Conservation (phyloP, 495 filamentous ascomycete species). For the Penicillium daleae region DNA sequence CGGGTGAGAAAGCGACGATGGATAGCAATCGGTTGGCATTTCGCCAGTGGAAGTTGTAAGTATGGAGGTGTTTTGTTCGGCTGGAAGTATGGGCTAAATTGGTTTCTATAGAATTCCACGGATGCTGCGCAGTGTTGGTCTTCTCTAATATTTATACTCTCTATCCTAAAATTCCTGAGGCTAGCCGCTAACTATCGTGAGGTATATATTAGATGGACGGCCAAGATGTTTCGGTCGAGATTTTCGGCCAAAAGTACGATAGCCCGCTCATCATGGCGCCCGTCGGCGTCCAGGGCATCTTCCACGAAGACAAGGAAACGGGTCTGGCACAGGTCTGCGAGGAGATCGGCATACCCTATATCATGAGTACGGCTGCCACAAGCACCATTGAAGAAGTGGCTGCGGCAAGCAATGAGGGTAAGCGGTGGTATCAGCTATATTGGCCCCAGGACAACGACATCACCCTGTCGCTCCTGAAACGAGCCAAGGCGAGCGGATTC, state of each 20-base stretch:
- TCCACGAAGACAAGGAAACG: slow-evolving; percentile 58
- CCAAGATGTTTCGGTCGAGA: slow-evolving; percentile 56
- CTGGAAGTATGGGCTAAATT: slow-evolving; percentile 11
- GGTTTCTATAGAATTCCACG: slow-evolving; percentile 35
- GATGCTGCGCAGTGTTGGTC: slow-evolving; percentile 44
- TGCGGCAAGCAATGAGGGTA: slow-evolving; percentile 42
- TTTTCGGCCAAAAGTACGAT: slow-evolving; percentile 60
- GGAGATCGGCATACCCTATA: slow-evolving; percentile 58
- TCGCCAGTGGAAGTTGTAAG: slow-evolving; percentile 64
- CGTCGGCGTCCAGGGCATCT: slow-evolving; percentile 61
- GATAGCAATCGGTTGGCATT: slow-evolving; percentile 67
- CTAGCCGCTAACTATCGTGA: slow-evolving; percentile 4
- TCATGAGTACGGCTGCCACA: slow-evolving; percentile 58
- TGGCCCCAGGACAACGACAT: slow-evolving; percentile 64
- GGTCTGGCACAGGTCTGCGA: slow-evolving; percentile 57
- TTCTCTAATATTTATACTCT: background rate
- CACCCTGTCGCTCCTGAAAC: slow-evolving; percentile 61
- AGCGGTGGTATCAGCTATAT: slow-evolving; percentile 70
- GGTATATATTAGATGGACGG: slow-evolving; percentile 33
- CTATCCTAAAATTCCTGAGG: background rate
- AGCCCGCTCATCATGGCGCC: slow-evolving; percentile 61
- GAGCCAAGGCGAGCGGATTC: slow-evolving; percentile 58
- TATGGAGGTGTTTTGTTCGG: background rate
- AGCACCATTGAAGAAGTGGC: slow-evolving; percentile 60
- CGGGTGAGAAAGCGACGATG: slow-evolving; percentile 67